Evolutionary conservation across 2,329 filamentous ascomycete species (phyloP), one percentile per base, ranked within the genome.

Genomic region (Aspergillus sp.): DNA sequence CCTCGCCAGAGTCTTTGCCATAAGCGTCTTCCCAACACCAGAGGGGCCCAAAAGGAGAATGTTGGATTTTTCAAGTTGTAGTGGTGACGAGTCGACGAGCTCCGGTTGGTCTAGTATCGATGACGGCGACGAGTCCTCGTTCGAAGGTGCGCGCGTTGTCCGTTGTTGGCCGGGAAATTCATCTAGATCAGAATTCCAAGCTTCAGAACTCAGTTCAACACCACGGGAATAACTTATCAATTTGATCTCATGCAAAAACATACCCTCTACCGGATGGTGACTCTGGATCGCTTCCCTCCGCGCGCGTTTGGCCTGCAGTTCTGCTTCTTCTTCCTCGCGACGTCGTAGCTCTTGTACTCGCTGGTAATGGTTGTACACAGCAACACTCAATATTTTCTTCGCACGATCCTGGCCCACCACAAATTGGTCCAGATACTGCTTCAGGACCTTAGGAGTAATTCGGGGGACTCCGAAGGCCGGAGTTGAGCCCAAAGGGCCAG

Each of bases 291-390:
- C 78, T 48, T 91, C 86, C 49, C 82, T 77, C 45, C 85, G 76
- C 59, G 85, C 81, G 47, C 82, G 79, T 62, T 90, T 86, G 34
- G 86, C 81, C 58, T 85, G 73, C 39, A 82, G 61, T 67, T 86
- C 87, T 49, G 89, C 85, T 35, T 88, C 81, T 57, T 95, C 90
- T 43, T 90, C 82, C 52, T 93, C 81, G 46, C 85, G 81, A 39
- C 89, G 76, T 58, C 89, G 79, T 26, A 85, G 60, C 65, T 86
- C 83, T 56, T 90, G 83, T 47, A 95, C 79, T 37, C 88, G 82
- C 67, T 96, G 89, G 62, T 97, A 96, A 64, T 98, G 93, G 61
- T 97, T 96, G 72, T 95, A 96, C 27, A 98, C 87, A 6, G 91
- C 90, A 4, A 91, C 85, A 51, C 89, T 93, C 51, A 97, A 82